phyloP scores from a whole-genome alignment of 2,329 filamentous ascomycete genomes.

The Penicillium brasilianum region DNA sequence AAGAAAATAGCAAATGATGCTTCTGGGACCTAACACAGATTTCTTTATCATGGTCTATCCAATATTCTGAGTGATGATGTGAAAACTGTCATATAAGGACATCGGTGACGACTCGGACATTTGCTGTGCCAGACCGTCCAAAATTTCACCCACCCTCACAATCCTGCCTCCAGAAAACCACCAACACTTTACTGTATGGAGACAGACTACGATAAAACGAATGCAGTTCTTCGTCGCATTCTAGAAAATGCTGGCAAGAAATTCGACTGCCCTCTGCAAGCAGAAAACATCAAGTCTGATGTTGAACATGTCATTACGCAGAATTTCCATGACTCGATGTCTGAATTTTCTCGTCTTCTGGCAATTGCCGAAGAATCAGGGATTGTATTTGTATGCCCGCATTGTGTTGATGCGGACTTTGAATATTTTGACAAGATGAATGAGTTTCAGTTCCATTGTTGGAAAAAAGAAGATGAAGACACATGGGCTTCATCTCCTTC shows the following conservation, averaged over 20 bases:
- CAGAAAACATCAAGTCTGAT: background rate
- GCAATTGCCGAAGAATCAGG: background rate
- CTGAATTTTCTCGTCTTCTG: background rate
- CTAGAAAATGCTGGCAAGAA: background rate
- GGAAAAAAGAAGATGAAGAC: background rate
- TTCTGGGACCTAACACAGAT: background rate
- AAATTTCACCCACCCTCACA: background rate
- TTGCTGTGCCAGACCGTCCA: background rate
- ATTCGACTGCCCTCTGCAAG: background rate
- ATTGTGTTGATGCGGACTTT: background rate
- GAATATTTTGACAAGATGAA: conserved; percentile 1
- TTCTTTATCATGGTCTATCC: background rate
- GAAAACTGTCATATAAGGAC: too few species aligned
- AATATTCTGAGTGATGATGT: background rate
- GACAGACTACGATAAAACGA: background rate
- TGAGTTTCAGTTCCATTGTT: background rate
- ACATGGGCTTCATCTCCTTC: conserved; percentile 1
- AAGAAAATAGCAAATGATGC: background rate
- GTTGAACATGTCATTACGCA: background rate
- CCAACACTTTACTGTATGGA: background rate
- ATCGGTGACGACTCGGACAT: background rate
- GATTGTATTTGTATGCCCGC: background rate
- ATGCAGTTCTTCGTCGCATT: background rate
- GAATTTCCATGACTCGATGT: background rate
- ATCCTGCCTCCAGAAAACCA: background rate